Evolutionary conservation across 2,329 filamentous ascomycete species (phyloP).

Genomic region (Chaetomiaceae sp.): DNA sequence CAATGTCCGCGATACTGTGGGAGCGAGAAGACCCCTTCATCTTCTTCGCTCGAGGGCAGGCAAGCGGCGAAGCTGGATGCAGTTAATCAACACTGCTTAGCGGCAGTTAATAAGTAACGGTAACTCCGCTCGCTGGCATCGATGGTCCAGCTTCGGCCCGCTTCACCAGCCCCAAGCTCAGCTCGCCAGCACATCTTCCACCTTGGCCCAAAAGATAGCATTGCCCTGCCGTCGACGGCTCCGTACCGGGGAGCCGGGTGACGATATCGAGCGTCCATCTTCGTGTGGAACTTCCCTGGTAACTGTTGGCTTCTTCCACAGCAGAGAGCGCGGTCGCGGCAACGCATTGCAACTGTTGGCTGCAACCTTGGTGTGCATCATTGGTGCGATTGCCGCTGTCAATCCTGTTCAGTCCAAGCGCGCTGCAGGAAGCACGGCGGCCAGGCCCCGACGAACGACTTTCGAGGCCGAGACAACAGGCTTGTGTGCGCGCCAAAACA

Average conservation of each 20-base stretch:
- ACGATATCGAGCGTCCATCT: background rate
- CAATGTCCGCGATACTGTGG: no score
- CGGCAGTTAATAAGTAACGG: no score
- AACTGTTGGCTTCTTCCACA: background rate
- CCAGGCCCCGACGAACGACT: background rate
- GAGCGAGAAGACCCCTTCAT: no score
- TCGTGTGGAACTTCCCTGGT: background rate
- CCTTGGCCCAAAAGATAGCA: background rate
- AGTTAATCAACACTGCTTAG: no score
- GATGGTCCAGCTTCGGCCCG: background rate
- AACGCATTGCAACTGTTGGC: background rate
- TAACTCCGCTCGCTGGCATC: no score
- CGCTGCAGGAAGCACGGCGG: background rate
- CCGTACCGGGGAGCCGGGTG: background rate
- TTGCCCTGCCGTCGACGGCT: conserved; percentile 1
- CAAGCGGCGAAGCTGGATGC: no score
- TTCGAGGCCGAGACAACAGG: background rate
- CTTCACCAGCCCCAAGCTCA: background rate
- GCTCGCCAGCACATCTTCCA: background rate
- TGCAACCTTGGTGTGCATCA: background rate
- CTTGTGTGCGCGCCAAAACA: no score
- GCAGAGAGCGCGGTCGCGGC: background rate
- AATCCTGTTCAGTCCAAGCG: conserved; percentile 10
- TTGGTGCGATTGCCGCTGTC: conserved; percentile 17
- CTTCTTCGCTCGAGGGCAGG: no score